Percentiles rank a stretch among this genome's conserved stretches.
Conservation (phyloP, 2,329 filamentous ascomycete species). For the Cadophora sp. region DNA sequence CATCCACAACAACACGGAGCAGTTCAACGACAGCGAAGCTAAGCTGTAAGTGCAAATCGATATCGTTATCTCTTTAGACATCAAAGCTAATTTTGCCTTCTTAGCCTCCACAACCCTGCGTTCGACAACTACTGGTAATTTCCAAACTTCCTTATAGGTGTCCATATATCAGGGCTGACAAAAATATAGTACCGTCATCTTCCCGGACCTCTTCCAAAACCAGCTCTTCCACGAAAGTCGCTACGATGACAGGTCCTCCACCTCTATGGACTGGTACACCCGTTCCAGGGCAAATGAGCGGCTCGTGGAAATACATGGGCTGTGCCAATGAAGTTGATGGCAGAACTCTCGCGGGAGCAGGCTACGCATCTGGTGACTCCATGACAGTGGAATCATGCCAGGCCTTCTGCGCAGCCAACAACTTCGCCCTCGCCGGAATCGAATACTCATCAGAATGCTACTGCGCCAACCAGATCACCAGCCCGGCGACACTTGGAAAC, state of each 20-base stretch:
- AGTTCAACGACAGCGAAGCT: neutral
- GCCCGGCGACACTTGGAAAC: conserved; percentile 10
- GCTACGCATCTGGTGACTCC: conserved; percentile 16
- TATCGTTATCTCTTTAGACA: neutral
- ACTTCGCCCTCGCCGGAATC: conserved; percentile 35
- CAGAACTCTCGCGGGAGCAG: conserved; percentile 36
- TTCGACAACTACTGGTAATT: neutral
- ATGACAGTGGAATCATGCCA: conserved; percentile 37
- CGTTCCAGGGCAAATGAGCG: conserved; percentile 36
- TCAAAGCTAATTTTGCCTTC: neutral
- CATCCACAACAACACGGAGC: neutral
- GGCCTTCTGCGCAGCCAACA: conserved; percentile 27
- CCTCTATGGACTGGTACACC: conserved; percentile 35
- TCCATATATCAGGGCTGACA: neutral
- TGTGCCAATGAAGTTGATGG: conserved; percentile 42
- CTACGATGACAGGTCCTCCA: conserved; percentile 52
- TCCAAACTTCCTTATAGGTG: neutral
- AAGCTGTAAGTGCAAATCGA: neutral
- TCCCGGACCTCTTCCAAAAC: conserved; percentile 12
- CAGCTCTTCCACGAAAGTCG: conserved; percentile 53
- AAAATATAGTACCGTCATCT: neutral
- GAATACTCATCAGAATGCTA: conserved; percentile 36
- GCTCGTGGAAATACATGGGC: conserved; percentile 38
- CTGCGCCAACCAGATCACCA: conserved; percentile 30
- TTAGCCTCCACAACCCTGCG: conserved; percentile 1